Evolutionary conservation across 768 basidiomycete species (phyloP).

Genomic region (Coprinopsis marcescibilis): DNA sequence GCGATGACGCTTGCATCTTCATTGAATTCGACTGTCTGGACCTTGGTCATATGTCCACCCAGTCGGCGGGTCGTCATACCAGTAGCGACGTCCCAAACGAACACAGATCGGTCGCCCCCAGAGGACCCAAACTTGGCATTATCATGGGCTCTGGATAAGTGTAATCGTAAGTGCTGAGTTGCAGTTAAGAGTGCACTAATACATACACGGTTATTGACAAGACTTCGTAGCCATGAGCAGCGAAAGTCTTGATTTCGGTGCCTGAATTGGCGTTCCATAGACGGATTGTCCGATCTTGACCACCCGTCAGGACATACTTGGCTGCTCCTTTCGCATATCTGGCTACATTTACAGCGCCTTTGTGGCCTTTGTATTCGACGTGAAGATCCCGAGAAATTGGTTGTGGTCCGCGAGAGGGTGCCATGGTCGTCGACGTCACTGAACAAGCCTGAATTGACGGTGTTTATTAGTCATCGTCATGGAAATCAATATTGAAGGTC

Average conservation of each 20-base stretch:
- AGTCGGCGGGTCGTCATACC: conserved; percentile 80
- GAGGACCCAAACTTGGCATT: conserved; percentile 92
- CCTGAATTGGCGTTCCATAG: conserved; percentile 89
- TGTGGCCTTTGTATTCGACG: conserved; percentile 57
- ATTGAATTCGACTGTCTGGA: conserved; percentile 88
- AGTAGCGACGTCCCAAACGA: conserved; percentile 92
- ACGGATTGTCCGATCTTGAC: conserved; percentile 82
- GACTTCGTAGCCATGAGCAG: conserved; percentile 94
- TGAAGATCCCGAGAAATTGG: conserved; percentile 58
- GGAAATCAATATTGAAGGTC: neutral
- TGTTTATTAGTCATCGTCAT: conserved; percentile 5
- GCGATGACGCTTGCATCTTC: conserved; percentile 81
- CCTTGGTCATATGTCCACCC: conserved; percentile 85
- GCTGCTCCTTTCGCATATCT: conserved; percentile 85
- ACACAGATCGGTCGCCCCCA: conserved; percentile 90
- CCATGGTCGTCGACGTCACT: conserved; percentile 30
- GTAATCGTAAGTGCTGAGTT: neutral
- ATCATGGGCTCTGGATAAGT: conserved; percentile 65
- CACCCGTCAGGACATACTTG: conserved; percentile 90
- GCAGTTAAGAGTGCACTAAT: conserved; percentile 1
- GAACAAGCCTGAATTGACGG: conserved; percentile 2
- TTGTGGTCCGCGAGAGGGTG: conserved; percentile 46
- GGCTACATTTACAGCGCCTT: conserved; percentile 87
- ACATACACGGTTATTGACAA: conserved; percentile 83
- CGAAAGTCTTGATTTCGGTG: conserved; percentile 85